These are phyloP conservation scores for Boletus vinaceobasis DNA, from an alignment of 768 basidiomycete species.

Conservation along the genomic window DNA sequence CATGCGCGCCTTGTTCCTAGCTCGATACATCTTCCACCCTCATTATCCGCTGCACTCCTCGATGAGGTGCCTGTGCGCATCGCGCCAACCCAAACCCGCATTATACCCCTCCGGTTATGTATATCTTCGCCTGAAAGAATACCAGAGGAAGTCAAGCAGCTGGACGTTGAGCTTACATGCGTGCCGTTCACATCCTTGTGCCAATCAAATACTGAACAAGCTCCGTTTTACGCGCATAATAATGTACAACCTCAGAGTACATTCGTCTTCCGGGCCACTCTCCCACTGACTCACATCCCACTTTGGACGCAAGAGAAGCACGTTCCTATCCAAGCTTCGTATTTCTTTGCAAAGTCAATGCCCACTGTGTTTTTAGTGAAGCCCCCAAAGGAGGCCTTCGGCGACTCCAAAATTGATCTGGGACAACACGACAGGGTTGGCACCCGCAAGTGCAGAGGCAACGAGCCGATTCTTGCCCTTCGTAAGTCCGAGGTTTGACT, in stretches of 20 bases:
- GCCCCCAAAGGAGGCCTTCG: slow-evolving; percentile 45
- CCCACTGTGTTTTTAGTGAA: slow-evolving; percentile 58
- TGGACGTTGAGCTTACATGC: slow-evolving; percentile 41
- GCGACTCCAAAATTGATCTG: not conserved
- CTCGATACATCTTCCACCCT: slow-evolving; percentile 3
- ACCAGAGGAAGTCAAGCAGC: slow-evolving; percentile 25
- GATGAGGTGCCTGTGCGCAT: slow-evolving; percentile 33
- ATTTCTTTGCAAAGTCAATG: slow-evolving; percentile 51
- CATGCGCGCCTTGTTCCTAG: slow-evolving; percentile 8
- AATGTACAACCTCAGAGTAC: not conserved
- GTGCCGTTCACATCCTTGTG: slow-evolving; percentile 3
- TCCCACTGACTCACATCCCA: slow-evolving; percentile 46
- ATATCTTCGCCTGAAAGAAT: slow-evolving; percentile 38
- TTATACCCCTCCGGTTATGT: slow-evolving; percentile 49
- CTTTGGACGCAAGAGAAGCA: slow-evolving; percentile 38
- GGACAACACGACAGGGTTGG: not conserved
- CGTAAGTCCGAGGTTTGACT: slow-evolving; percentile 40
- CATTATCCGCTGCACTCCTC: slow-evolving; percentile 20
- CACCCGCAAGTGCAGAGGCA: slow-evolving; percentile 12
- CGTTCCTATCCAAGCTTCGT: slow-evolving; percentile 50
- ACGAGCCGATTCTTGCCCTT: slow-evolving; percentile 58
- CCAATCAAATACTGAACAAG: not conserved
- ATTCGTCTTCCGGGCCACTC: slow-evolving; percentile 30
- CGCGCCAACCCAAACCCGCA: slow-evolving; percentile 60
- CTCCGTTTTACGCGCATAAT: not conserved